phyloP scores from a whole-genome alignment of 1,284 basidiomycete genomes.

The Malassezia caprae region DNA sequence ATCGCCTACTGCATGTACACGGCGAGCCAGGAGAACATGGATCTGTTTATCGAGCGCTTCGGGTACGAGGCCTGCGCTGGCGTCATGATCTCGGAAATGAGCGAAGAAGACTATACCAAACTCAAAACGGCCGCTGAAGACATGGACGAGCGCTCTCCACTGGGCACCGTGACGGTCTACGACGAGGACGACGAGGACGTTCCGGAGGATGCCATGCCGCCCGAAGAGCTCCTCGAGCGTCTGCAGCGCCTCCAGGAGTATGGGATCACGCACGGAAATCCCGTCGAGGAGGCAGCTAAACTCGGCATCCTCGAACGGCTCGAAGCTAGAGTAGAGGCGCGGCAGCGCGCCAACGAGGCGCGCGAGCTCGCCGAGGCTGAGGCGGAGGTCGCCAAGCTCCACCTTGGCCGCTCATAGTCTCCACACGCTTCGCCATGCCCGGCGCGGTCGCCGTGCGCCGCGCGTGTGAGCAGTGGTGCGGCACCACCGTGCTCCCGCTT shows the following conservation, averaged over 20 bases:
- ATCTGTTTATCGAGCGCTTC: slow-evolving; percentile 2
- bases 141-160: background rate
- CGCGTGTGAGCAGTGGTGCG: slow-evolving; percentile 57
- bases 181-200: background rate
- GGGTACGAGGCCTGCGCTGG: slow-evolving; percentile 1
- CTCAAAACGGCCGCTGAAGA: background rate
- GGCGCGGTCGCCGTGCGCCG: background rate
- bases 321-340: background rate
- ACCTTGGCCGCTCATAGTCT: background rate
- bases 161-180: background rate
- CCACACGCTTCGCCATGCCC: background rate
- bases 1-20: background rate
- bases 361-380: background rate
- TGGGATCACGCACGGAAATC: background rate
- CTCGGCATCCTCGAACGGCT: slow-evolving; percentile 1
- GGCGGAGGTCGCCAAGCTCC: background rate
- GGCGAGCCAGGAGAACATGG: background rate
- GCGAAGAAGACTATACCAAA: background rate
- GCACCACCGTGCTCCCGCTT: slow-evolving; percentile 56
- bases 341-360: background rate
- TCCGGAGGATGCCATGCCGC: background rate
- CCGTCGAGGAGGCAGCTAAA: background rate
- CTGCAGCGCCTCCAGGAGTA: background rate
- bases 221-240: background rate
- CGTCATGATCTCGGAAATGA: background rate